Base-by-base conservation (phyloP, 495 filamentous ascomycete species). In the Penicillium pulvis region DNA sequence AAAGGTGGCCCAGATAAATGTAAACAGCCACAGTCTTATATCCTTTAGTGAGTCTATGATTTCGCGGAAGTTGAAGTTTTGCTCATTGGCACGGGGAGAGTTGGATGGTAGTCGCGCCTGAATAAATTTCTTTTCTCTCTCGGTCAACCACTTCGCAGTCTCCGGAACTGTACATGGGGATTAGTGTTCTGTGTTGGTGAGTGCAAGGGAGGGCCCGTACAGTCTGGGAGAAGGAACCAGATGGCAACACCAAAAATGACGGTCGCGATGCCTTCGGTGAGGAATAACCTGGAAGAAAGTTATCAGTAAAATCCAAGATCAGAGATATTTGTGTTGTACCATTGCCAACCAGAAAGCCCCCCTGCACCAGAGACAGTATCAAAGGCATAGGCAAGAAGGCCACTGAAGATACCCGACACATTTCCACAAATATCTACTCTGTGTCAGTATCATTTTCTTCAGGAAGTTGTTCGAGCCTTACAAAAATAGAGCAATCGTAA, bases 71-170 rank as follows among this genome's bases (percentile, higher is more conserved):
- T 60, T 52, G 63, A 78, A 78, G 47, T 66, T 62, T 0, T 66
- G 19, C 26, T 78, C 75, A 14, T 41, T 57, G 0, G 70, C 71
- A n/a, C 61, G 58, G 17, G 75, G 73, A 0, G 75, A 70, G 51
- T 78, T 75, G 5, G 70, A 63, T 45, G 74, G 67, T 3, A 78
- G 65, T n/a, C 75, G 66, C 10, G 65, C 67, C 58, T 78, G 69
- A 39, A 78, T 66, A 47, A 71, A 78, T 24, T 70, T 72, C 60
- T 78, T 72, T 57, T 78, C 75, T 17, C 67, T 66, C 44, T 64
- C 60, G 2, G 74, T 76, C 59, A 78, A 73, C 72, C 72, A 78
- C 35, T 59, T 67, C 30, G 43, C 58, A 58, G 39, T 64, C 53
- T 55, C 59, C 23, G 23, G 68, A 62, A 59, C 73, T 74, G 12